phyloP scores from a whole-genome alignment of 2,329 filamentous ascomycete genomes.

The Botrytis byssoidea region DNA sequence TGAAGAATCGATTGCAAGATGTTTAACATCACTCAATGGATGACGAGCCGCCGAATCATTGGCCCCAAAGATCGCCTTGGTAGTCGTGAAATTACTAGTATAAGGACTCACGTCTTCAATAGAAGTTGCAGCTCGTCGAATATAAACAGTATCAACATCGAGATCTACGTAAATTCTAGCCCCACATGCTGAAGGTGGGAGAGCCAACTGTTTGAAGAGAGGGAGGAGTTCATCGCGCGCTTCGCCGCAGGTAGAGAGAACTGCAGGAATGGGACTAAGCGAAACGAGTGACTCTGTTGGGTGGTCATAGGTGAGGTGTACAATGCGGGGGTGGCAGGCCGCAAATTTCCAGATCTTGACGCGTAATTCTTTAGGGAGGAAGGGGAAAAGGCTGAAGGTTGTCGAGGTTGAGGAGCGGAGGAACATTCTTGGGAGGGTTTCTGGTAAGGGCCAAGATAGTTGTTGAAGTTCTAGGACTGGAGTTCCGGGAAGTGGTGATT shows the following conservation, averaged over 20 bases:
- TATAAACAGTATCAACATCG: conserved; percentile 7
- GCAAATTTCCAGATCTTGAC: conserved; percentile 13
- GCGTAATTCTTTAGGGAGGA: conserved; percentile 11
- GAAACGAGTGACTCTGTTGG: conserved; percentile 4
- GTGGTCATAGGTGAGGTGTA: conserved; percentile 13
- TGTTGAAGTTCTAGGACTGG: not conserved
- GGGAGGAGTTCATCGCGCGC: not conserved
- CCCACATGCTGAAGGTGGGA: not conserved
- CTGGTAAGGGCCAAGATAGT: conserved; percentile 7
- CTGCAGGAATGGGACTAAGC: conserved; percentile 11
- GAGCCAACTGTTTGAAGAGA: not conserved
- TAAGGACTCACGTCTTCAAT: conserved; percentile 6
- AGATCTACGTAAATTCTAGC: conserved; percentile 4
- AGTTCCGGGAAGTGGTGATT: not conserved
- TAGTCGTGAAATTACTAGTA: conserved; percentile 5
- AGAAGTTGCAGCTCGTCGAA: conserved; percentile 8
- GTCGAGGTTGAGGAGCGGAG: conserved; percentile 3
- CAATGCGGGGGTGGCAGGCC: not conserved
- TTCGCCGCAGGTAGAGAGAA: conserved; percentile 9
- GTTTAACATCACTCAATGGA: not conserved
- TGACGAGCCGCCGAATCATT: not conserved
- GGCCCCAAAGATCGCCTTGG: conserved; percentile 10
- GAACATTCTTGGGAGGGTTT: conserved; percentile 6
- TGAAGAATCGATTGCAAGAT: conserved; percentile 10
- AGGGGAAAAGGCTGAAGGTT: conserved; percentile 3